Evolutionary conservation across 208 protist species (phyloP).

Genomic region (Acanthamoeba rhysodes): DNA sequence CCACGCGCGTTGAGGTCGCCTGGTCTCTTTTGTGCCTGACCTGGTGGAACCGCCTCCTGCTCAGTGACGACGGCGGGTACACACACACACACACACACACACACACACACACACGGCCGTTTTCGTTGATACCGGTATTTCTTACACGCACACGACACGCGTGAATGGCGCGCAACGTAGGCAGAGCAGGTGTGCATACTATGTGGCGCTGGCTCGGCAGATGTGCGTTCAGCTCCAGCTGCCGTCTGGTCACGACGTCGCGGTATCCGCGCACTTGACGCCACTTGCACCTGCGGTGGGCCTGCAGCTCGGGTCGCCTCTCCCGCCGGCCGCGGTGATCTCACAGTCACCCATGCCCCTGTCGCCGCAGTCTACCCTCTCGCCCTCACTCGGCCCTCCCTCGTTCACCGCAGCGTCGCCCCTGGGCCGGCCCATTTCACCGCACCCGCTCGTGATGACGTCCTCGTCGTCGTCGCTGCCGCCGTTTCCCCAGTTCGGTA

Average conservation of each 20-base stretch:
- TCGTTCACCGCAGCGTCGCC: too few species aligned
- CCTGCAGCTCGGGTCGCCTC: neutral
- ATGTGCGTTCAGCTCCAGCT: slow-evolving; percentile 9
- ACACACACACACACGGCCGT: neutral
- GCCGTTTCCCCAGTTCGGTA: neutral
- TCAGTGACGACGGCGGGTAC: neutral
- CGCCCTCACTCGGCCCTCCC: neutral
- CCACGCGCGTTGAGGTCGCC: neutral
- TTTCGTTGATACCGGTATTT: neutral
- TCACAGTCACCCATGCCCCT: too few species aligned
- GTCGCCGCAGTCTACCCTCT: neutral
- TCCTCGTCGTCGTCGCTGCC: neutral
- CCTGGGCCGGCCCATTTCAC: too few species aligned
- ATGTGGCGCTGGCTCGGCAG: neutral
- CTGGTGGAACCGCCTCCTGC: neutral
- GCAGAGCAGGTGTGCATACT: neutral
- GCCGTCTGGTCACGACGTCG: neutral
- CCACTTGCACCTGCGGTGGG: neutral
- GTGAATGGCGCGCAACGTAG: too few species aligned
- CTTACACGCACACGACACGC: neutral
- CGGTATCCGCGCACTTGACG: neutral
- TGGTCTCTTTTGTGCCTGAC: slow-evolving; percentile 12
- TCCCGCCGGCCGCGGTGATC: too few species aligned
- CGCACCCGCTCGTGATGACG: neutral
- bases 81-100: too few species aligned